Evolutionary conservation across 371 early-diverging fungal genomes (phyloP), one percentile per base, ranked within the genome.

Genomic region (Synchytrium microbalum): DNA sequence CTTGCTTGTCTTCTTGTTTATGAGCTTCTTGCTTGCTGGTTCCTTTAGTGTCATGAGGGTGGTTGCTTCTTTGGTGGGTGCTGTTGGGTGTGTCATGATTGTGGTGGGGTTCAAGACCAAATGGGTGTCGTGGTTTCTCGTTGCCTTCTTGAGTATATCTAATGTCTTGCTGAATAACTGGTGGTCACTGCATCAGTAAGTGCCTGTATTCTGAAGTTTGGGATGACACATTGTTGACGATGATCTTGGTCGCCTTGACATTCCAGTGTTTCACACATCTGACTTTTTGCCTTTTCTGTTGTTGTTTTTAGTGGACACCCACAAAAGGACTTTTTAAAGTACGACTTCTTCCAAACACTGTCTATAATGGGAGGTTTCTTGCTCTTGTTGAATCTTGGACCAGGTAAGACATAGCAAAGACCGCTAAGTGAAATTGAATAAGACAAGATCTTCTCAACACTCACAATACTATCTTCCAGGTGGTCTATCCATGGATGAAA

Each of bases 281-380:
- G n/a, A n/a, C n/a, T n/a, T n/a, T n/a, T n/a, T n/a, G n/a, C n/a
- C n/a, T n/a, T n/a, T n/a, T n/a, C n/a, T n/a, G n/a, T n/a, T n/a
- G n/a, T n/a, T n/a, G n/a, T n/a, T 19, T 38, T 5, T 38, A 38
- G 46, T 38, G 46, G 46, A 38, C 46, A 38, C 19, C 46, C 46
- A 38, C 46, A 62, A 24, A 65, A 77, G 62, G 97, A 96, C 66
- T 96, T 95, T 73, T 84, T 92, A 68, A 91, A 94, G 79, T 96
- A 96, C 73, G 97, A 96, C 78, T 96, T 96, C 70, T 96, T 96
- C 89, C 96, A 96, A 75, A 96, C 90, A 1, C 79, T 96, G 58
- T 92, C 92, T 19, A 92, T 93, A 74, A 85, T 95, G 75, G 96
- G 97, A 60, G 96, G 97, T 23, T 91, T 96, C 74, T 75, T 96